phyloP scores from a whole-genome alignment of 176 grass and related monocot species.

The Poa annua region DNA sequence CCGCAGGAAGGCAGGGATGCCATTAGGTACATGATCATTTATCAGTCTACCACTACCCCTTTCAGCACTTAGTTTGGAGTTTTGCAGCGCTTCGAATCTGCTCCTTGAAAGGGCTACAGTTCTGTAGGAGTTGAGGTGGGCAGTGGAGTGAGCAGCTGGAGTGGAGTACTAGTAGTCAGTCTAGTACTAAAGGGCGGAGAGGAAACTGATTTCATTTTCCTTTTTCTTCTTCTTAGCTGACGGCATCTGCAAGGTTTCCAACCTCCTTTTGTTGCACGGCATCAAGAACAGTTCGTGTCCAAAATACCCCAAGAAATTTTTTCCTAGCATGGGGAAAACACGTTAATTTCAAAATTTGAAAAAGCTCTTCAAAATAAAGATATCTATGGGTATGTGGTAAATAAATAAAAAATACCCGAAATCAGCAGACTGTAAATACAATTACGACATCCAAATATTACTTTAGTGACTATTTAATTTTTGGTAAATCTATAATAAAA shows the following conservation, averaged over 20 bases:
- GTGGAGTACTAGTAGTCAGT: constrained; percentile 19
- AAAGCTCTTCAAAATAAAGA: not conserved
- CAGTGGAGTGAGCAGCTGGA: not conserved
- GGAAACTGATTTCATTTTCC: not conserved
- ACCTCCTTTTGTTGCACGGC: not conserved
- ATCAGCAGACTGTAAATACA: not conserved
- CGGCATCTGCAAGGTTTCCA: not conserved
- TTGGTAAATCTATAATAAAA: not conserved
- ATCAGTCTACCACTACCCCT: constrained; percentile 5
- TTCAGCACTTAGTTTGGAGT: not conserved
- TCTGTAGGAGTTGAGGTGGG: not conserved
- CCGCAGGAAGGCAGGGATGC: constrained; percentile 2
- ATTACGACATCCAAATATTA: not conserved
- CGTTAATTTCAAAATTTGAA: not conserved
- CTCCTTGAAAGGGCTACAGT: not conserved
- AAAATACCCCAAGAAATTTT: not conserved
- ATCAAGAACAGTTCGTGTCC: not conserved
- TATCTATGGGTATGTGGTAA: not conserved
- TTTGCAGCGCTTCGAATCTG: constrained; percentile 21
- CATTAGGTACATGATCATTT: constrained; percentile 35
- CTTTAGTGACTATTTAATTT: not conserved
- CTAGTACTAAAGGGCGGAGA: constrained; percentile 4
- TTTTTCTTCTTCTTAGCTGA: not conserved
- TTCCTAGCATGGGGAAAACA: not conserved
- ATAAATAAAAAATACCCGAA: not conserved